Base-by-base conservation (phyloP, 305 asterid genomes). In the Fraxinus latifolia region DNA sequence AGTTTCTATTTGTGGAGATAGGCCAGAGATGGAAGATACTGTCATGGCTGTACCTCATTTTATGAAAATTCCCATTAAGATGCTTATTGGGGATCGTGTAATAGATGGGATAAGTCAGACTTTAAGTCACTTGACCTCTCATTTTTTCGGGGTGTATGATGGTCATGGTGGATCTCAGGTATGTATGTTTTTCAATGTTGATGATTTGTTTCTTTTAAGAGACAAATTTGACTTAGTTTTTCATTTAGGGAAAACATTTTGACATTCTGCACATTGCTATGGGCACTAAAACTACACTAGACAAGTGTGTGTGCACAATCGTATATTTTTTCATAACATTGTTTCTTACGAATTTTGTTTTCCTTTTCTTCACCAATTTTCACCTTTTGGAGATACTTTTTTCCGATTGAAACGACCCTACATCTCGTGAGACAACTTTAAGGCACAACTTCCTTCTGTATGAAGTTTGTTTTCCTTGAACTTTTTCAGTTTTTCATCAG, bases 81-180 rank as follows among this genome's bases (percentile, higher is more conserved):
- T 95, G 97, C 89, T 95, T 83, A 84, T 91, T 77, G 95, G 94
- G 81, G 91, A 87, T 47, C 89, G 65, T 80, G 87, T 87, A 60
- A 67, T 83, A 15, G 90, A 90, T 77, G 97, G 92, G 67, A 87
- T 92, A 27, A 93, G 89, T 84, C 93, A 87, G 84, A 87, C 83
- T 4, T 88, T 94, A 86, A 91, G 89, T 84, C 93, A 90, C 78
- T 78, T 95, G 76, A 89, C 94, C 60, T 90, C 97, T 17, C 96
- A 93, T 86, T 93, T 93, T 79, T 93, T 89, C 29, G 98, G 97
- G 78, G 98, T 95, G 50, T 95, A 92, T 37, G 98, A 95, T 83
- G 98, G 98, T 80, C 98, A 95, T 84, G 98, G 98, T 84, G 98
- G 98, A 83, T 85, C 91, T 83, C 93, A 95, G 98, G 98, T 95